Conservation (phyloP, 305 asterid species). For the Solanum hybrid region DNA sequence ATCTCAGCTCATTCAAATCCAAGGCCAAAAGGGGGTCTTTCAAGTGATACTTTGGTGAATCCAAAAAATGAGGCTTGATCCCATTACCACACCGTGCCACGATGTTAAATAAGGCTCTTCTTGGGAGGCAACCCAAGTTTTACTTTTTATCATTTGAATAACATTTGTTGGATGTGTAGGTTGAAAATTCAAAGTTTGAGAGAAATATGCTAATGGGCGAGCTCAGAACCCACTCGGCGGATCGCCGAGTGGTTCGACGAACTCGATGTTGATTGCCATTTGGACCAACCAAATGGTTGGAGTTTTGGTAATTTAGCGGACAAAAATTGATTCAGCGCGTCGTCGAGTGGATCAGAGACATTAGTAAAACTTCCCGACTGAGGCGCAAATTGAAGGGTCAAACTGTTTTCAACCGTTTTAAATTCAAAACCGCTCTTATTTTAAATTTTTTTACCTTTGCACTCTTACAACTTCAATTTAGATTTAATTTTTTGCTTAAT, state of each 20-base stretch:
- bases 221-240: too few species aligned
- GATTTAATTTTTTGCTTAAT: too few species aligned
- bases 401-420: too few species aligned
- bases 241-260: too few species aligned
- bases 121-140: background rate
- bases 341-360: background rate
- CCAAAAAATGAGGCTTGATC: background rate
- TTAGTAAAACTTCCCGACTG: background rate
- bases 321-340: background rate
- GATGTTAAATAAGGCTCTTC: background rate
- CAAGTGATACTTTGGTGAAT: background rate
- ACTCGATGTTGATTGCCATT: background rate
- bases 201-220: background rate
- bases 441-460: background rate
- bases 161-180: background rate
- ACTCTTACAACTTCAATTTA: background rate
- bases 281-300: background rate
- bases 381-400: background rate
- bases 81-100: background rate
- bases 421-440: background rate
- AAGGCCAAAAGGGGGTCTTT: background rate
- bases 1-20: background rate
- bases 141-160: background rate
- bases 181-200: background rate
- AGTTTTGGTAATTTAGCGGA: too few species aligned